These are phyloP conservation scores for Schwanniomyces polymorphus DNA, from an alignment of 805 yeast species.

Conservation along the genomic window DNA sequence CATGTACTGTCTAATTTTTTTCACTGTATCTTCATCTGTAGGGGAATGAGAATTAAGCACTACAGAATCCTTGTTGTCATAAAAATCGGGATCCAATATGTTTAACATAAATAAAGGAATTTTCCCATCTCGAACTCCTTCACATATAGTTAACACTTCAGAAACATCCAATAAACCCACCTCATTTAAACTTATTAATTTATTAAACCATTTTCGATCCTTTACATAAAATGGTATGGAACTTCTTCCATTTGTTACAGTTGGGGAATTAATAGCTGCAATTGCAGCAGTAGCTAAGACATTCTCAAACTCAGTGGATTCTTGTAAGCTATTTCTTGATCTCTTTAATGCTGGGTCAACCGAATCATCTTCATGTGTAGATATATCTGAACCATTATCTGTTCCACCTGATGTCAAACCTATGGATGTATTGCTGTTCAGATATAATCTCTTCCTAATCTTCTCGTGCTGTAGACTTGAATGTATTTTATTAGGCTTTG, in stretches of 20 bases:
- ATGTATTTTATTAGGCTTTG: conserved; percentile 12
- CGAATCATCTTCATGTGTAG: conserved; percentile 18
- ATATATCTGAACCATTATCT: conserved; percentile 3
- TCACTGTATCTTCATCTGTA: conserved; percentile 29
- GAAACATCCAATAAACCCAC: conserved; percentile 22
- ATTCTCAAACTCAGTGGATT: conserved; percentile 21
- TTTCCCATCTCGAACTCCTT: conserved; percentile 37
- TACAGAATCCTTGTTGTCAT: conserved; percentile 17
- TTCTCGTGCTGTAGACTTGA: conserved; percentile 6
- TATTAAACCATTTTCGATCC: conserved; percentile 39
- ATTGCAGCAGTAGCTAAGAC: conserved; percentile 30
- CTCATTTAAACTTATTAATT: conserved; percentile 27
- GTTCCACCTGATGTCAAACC: conserved; percentile 5
- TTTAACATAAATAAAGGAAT: conserved; percentile 37
- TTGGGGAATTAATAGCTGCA: conserved; percentile 30
- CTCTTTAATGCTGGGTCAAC: conserved; percentile 31
- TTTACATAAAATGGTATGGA: conserved; percentile 28
- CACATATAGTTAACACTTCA: conserved; percentile 33
- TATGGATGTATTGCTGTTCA: conserved; percentile 6
- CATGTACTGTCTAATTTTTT: conserved; percentile 32
- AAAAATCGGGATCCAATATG: conserved; percentile 30
- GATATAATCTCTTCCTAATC: conserved; percentile 12
- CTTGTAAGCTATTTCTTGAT: conserved; percentile 13
- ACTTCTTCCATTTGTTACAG: conserved; percentile 21
- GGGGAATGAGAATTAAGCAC: conserved; percentile 14